These are phyloP conservation scores for Inonotus hispidus DNA, from an alignment of 1,284 basidiomycete genomes.

Conservation along the genomic window DNA sequence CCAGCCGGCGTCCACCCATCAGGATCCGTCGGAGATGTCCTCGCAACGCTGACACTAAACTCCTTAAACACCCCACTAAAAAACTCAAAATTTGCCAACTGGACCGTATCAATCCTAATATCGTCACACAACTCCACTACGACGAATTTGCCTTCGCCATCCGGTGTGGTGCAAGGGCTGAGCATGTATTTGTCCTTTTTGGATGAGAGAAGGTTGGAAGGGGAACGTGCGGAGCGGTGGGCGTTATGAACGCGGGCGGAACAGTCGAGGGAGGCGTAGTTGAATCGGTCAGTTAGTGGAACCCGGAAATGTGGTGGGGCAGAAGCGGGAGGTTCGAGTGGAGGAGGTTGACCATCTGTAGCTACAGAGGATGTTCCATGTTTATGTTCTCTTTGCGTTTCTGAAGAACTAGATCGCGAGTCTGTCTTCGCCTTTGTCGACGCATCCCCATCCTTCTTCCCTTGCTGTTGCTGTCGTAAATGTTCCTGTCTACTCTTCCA, in stretches of 20 bases:
- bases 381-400: constrained; percentile 17
- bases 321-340: constrained; percentile 18
- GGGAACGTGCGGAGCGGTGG: constrained; percentile 69
- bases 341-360: constrained; percentile 18
- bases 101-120: constrained; percentile 92
- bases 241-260: constrained; percentile 52
- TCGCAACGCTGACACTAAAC: constrained; percentile 82
- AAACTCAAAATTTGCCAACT: constrained; percentile 96
- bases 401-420: neutral
- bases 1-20: constrained; percentile 71
- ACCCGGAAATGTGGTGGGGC: constrained; percentile 59
- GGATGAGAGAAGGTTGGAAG: constrained; percentile 79
- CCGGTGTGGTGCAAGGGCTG: constrained; percentile 71
- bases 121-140: constrained; percentile 97
- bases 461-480: constrained; percentile 21
- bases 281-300: constrained; percentile 56
- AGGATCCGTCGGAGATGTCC: constrained; percentile 58
- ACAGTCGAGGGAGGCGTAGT: constrained; percentile 60
- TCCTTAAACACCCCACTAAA: constrained; percentile 97
- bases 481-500: constrained; percentile 69
- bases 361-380: too few species aligned
- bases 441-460: neutral
- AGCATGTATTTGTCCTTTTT: constrained; percentile 98
- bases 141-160: constrained; percentile 68
- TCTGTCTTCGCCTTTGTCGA: neutral